Evolutionary conservation across 2,329 filamentous ascomycete species (phyloP).

Genomic region (Xylaria sp.): DNA sequence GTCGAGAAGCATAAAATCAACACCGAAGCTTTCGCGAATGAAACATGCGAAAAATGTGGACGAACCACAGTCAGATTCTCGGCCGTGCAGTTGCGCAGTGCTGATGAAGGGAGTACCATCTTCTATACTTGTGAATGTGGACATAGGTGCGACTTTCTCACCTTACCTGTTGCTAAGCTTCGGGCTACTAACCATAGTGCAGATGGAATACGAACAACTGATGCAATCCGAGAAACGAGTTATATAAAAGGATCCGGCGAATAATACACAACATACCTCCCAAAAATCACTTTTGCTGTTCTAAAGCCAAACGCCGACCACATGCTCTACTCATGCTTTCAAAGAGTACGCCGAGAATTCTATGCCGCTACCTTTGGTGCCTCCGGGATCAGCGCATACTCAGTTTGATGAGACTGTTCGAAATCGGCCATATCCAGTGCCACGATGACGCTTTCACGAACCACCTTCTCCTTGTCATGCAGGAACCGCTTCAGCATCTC

Average conservation of each 20-base stretch:
- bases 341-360: slow-evolving; percentile 24
- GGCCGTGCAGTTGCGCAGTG: slow-evolving; percentile 86
- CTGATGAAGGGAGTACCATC: slow-evolving; percentile 93
- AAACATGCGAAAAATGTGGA: slow-evolving; percentile 84
- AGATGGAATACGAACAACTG: slow-evolving; percentile 65
- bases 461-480: slow-evolving; percentile 90
- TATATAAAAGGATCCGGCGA: neutral
- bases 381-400: slow-evolving; percentile 92
- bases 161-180: neutral
- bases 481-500: slow-evolving; percentile 84
- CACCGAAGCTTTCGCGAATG: slow-evolving; percentile 73
- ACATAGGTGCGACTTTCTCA: slow-evolving; percentile 71
- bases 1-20: slow-evolving; percentile 81
- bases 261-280: slow-evolving; percentile 13
- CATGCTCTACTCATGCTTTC: slow-evolving; percentile 33
- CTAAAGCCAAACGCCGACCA: slow-evolving; percentile 39
- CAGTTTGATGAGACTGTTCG: slow-evolving; percentile 86
- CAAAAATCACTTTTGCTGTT: slow-evolving; percentile 42
- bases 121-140: slow-evolving; percentile 89
- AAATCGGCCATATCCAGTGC: slow-evolving; percentile 98
- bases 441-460: slow-evolving; percentile 93
- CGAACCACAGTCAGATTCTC: slow-evolving; percentile 85
- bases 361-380: slow-evolving; percentile 55
- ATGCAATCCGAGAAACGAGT: slow-evolving; percentile 37
- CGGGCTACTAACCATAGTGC: slow-evolving; percentile 30